Percentiles rank a stretch among this genome's conserved stretches.
Conservation (phyloP, 805 yeast species). For the Kluyveromyces wickerhamii region DNA sequence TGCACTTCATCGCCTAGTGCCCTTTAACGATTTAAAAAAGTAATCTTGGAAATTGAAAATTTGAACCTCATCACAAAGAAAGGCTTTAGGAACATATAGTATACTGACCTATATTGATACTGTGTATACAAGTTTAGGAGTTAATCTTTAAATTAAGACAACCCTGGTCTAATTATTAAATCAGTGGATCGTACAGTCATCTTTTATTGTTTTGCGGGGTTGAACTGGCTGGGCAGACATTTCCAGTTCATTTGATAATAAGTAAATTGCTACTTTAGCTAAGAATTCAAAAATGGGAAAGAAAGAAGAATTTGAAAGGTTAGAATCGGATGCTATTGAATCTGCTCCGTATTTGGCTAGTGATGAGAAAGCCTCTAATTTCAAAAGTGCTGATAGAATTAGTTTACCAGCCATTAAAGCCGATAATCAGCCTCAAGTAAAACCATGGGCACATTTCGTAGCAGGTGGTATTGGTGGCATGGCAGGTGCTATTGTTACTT, state of each 20-base stretch:
- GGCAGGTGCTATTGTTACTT: conserved; percentile 92
- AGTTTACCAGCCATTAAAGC: conserved; percentile 1
- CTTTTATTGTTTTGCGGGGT: no score
- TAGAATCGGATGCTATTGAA: conserved; percentile 48
- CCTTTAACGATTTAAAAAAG: no score
- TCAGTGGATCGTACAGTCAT: no score
- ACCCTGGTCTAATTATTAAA: no score
- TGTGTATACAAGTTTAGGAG: no score
- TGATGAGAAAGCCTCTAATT: conserved; percentile 60
- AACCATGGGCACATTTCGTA: conserved; percentile 72
- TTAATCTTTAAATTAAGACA: no score
- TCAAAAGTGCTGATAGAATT: conserved; percentile 31
- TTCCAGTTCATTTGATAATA: no score
- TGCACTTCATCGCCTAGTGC: no score
- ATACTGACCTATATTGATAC: no score
- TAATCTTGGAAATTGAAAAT: background rate
- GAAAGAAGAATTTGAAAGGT: conserved; percentile 23
- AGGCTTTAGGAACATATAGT: no score
- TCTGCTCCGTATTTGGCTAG: conserved; percentile 58
- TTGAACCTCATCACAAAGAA: background rate
- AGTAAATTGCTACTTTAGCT: no score
- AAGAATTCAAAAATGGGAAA: conserved; percentile 18
- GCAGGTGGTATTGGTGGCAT: conserved; percentile 95
- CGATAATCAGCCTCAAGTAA: conserved; percentile 21
- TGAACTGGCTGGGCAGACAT: no score